These are phyloP conservation scores for Monilinia aucupariae DNA, from an alignment of 2,329 filamentous ascomycete genomes.

Conservation along the genomic window DNA sequence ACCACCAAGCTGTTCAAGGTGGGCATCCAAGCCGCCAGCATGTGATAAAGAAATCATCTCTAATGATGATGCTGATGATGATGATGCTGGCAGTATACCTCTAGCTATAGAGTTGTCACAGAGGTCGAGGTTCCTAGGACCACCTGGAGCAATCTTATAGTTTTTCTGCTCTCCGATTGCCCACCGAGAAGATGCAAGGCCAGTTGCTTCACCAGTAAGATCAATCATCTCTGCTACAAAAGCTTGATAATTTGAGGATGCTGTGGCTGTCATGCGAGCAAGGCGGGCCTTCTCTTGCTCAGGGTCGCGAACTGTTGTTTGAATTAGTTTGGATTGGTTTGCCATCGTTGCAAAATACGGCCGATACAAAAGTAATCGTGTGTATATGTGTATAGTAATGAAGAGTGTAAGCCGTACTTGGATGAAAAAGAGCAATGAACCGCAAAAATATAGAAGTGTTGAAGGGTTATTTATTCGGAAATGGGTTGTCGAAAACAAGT, in stretches of 20 bases:
- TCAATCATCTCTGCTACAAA: constrained; percentile 1
- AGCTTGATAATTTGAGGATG: not conserved
- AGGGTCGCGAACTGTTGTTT: not conserved
- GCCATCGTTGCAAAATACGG: not conserved
- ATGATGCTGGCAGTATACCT: not conserved
- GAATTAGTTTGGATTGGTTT: not conserved
- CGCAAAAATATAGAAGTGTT: not conserved
- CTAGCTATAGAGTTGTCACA: constrained; percentile 5
- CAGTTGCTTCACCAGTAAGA: not conserved
- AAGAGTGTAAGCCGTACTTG: not conserved
- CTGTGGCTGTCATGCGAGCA: not conserved
- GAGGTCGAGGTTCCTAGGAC: constrained; percentile 7
- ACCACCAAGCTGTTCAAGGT: not conserved
- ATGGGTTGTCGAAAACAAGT: not conserved
- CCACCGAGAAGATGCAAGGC: constrained; percentile 2
- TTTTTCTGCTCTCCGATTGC: not conserved
- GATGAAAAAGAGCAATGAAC: not conserved
- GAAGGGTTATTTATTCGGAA: not conserved
- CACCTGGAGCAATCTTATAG: constrained; percentile 3
- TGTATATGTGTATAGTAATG: not conserved
- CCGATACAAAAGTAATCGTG: not conserved
- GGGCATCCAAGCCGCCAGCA: not conserved
- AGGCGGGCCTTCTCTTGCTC: not conserved
- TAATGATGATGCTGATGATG: not conserved
- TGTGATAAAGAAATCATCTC: not conserved